Conservation (phyloP, 176 grass and related monocot species). For the Oryza glaberrima region DNA sequence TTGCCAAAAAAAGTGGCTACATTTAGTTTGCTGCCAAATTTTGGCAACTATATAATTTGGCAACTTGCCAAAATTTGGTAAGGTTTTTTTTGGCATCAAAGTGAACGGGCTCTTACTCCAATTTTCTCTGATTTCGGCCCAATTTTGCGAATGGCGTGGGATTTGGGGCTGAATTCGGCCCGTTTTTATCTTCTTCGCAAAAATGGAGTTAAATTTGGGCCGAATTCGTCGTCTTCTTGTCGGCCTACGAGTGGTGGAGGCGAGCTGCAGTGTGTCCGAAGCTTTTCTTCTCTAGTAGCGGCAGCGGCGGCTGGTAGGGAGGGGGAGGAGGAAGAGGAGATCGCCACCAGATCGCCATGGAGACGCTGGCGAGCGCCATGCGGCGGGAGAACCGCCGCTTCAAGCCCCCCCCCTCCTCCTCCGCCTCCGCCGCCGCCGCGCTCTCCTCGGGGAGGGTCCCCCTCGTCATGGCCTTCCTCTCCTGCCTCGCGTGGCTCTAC, state of each 20-base stretch:
- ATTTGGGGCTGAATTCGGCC: background rate
- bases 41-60: too few relatives aligned
- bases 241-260: background rate
- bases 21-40: too few relatives aligned
- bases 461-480: constrained; percentile 91
- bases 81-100: too few relatives aligned
- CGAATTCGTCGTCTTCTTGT: background rate
- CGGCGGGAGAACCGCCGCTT: constrained; percentile 60
- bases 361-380: constrained; percentile 72
- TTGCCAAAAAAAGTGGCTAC: too few relatives aligned
- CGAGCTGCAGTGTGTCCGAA: background rate
- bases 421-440: background rate
- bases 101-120: too few relatives aligned
- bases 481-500: constrained; percentile 98
- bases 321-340: constrained; percentile 31
- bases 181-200: background rate
- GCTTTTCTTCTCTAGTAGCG: background rate
- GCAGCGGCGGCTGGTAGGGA: background rate
- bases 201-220: background rate
- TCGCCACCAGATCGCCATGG: constrained; percentile 60
- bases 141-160: too few relatives aligned
- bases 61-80: too few relatives aligned
- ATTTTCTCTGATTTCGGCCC: too few relatives aligned
- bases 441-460: constrained; percentile 53
- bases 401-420: constrained; percentile 38